Percentiles rank a stretch among this genome's conserved stretches.
Evolutionary conservation across 2,329 filamentous ascomycete genomes (phyloP).

Genomic region (Ophiostoma quercus): DNA sequence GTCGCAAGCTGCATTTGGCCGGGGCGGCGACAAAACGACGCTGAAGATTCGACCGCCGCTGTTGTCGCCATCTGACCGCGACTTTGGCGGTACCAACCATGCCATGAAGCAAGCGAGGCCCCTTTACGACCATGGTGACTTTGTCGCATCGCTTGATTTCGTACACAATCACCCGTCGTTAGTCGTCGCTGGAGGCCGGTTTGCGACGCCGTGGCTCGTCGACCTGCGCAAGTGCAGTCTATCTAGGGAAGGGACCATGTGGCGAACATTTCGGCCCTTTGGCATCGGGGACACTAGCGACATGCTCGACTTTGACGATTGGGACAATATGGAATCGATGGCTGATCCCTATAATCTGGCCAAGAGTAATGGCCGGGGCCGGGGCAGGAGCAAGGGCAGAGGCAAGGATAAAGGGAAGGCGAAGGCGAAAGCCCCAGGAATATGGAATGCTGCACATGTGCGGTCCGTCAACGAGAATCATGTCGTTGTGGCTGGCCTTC

Average conservation of each 20-base stretch:
- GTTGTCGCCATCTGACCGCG: not conserved
- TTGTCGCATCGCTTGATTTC: constrained; percentile 24
- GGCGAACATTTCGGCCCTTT: constrained; percentile 21
- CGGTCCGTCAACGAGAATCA: constrained; percentile 45
- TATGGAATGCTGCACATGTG: constrained; percentile 39
- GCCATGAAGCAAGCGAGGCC: not conserved
- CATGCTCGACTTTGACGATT: not conserved
- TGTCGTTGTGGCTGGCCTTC: constrained; percentile 49
- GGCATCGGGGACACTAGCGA: not conserved
- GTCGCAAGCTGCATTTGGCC: not conserved
- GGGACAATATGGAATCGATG: too few species aligned
- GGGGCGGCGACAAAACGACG: not conserved
- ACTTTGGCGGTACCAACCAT: too few species aligned
- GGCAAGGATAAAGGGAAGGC: not conserved
- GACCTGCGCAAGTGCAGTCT: constrained; percentile 39
- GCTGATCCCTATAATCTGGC: too few species aligned
- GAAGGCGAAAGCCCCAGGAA: not conserved
- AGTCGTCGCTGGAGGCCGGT: constrained; percentile 46
- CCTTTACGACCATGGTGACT: not conserved
- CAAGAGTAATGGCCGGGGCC: not conserved
- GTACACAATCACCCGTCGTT: constrained; percentile 37
- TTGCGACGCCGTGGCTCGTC: constrained; percentile 42
- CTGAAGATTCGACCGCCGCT: not conserved
- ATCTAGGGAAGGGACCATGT: not conserved
- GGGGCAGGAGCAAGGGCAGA: not conserved